phyloP scores from a whole-genome alignment of 129 eudicot species.

The Saposhnikovia divaricata region DNA sequence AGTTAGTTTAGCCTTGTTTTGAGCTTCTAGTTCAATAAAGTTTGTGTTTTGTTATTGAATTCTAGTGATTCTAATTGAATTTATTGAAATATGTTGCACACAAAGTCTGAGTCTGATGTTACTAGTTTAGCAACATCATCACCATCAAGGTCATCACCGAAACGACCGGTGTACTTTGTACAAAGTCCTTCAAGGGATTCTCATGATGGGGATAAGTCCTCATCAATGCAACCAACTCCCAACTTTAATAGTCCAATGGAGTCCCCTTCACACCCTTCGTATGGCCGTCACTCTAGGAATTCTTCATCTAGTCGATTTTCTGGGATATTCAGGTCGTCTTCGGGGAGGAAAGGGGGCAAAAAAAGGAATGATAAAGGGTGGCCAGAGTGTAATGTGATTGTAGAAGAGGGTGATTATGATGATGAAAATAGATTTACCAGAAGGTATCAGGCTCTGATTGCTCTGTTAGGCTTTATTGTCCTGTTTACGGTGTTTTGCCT shows the following conservation, averaged over 20 bases:
- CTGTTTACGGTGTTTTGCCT: constrained; percentile 80
- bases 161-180: constrained; percentile 70
- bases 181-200: constrained; percentile 98
- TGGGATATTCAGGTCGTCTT: constrained; percentile 87
- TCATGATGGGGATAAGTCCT: constrained; percentile 90
- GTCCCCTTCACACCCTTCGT: constrained; percentile 92
- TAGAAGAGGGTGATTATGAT: constrained; percentile 85
- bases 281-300: constrained; percentile 88
- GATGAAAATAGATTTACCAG: constrained; percentile 52
- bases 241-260: constrained; percentile 76
- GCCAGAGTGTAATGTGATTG: constrained; percentile 98
- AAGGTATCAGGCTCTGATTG: constrained; percentile 65
- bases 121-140: constrained; percentile 96
- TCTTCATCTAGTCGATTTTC: constrained; percentile 92
- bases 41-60: constrained; percentile 13
- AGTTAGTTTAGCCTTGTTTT: too few relatives aligned
- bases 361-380: constrained; percentile 94
- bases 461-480: constrained; percentile 51
- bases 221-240: constrained; percentile 86
- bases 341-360: constrained; percentile 65
- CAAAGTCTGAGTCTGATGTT: constrained; percentile 87
- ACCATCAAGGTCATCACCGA: constrained; percentile 92
- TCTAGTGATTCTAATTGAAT: background rate
- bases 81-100: constrained; percentile 52
- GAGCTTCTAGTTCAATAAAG: background rate